Evolutionary conservation across 108 stramenopile genomes (phyloP).

Genomic region (Pseudonitzschia pungens): DNA sequence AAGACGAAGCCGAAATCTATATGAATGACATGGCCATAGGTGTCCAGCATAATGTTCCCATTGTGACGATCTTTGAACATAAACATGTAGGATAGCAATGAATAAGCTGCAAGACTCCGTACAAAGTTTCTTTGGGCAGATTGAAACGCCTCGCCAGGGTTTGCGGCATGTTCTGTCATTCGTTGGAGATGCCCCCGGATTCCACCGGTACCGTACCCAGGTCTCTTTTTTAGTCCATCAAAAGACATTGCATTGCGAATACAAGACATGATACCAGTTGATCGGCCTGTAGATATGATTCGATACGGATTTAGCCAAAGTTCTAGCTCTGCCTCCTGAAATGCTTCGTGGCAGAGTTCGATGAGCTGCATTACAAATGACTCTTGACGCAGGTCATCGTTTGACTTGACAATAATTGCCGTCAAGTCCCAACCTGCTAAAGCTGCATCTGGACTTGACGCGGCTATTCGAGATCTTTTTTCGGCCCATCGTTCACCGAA

Average conservation of each 20-base stretch:
- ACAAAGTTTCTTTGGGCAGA: constrained; percentile 84
- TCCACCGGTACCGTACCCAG: constrained; percentile 82
- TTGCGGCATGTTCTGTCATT: constrained; percentile 83
- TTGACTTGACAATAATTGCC: constrained; percentile 96
- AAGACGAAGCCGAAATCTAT: constrained; percentile 99
- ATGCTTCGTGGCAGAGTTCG: constrained; percentile 89
- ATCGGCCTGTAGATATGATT: constrained; percentile 88
- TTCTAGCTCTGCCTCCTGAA: constrained; percentile 83
- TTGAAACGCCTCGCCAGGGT: constrained; percentile 77
- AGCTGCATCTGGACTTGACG: constrained; percentile 71
- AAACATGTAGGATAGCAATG: constrained; percentile 93
- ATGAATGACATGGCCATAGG: constrained; percentile 96
- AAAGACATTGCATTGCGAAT: constrained; percentile 91
- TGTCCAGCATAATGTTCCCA: constrained; percentile 94
- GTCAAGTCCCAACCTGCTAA: constrained; percentile 86
- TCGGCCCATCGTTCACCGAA: constrained; percentile 96
- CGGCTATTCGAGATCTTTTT: constrained; percentile 86
- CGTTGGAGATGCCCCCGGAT: constrained; percentile 70
- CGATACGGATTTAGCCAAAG: constrained; percentile 93
- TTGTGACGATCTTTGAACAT: constrained; percentile 98
- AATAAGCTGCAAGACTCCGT: constrained; percentile 93
- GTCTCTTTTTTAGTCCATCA: constrained; percentile 94
- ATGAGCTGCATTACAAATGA: constrained; percentile 94
- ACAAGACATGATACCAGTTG: constrained; percentile 92
- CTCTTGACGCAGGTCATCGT: constrained; percentile 98